A percentile compares a stretch with the other conserved stretches of the same genome.
These are phyloP conservation scores for Apiotrichum mycotoxinovorans DNA, from an alignment of 1,284 basidiomycete genomes.

Conservation along the genomic window DNA sequence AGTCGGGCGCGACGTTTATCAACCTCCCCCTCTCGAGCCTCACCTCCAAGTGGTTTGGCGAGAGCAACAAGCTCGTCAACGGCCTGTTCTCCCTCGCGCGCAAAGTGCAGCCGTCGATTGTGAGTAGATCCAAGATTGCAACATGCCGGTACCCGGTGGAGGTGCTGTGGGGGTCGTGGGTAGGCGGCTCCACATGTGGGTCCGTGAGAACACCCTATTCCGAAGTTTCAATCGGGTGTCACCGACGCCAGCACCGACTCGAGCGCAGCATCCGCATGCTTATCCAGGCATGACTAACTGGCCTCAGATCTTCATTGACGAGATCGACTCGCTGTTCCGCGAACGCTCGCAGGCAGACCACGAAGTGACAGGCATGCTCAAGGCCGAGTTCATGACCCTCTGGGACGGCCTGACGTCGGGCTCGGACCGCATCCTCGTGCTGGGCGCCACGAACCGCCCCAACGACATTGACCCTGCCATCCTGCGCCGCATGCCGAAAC, in stretches of 20 bases:
- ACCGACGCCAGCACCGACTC: too few species aligned
- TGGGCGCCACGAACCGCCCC: slow-evolving; percentile 94
- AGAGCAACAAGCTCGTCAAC: slow-evolving; percentile 95
- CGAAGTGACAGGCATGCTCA: slow-evolving; percentile 99
- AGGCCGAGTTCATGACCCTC: slow-evolving; percentile 99
- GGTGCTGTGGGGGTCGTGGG: too few species aligned
- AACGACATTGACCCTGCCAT: slow-evolving; percentile 85
- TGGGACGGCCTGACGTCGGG: slow-evolving; percentile 96
- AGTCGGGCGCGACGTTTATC: slow-evolving; percentile 95
- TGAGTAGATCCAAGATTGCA: slow-evolving; percentile 26
- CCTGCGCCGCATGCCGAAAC: slow-evolving; percentile 92
- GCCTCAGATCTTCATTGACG: slow-evolving; percentile 70
- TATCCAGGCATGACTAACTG: too few species aligned
- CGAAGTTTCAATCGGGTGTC: too few species aligned
- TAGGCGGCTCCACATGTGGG: too few species aligned
- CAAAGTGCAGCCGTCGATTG: slow-evolving; percentile 69
- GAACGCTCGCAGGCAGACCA: slow-evolving; percentile 85
- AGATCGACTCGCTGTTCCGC: slow-evolving; percentile 83
- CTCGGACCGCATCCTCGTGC: slow-evolving; percentile 75
- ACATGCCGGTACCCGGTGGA: neutral
- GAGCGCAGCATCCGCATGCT: too few species aligned
- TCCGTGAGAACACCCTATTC: too few species aligned
- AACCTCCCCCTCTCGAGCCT: slow-evolving; percentile 66
- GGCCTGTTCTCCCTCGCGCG: slow-evolving; percentile 72
- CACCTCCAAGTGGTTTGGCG: slow-evolving; percentile 94